Conservation (phyloP, 306 rosid genomes). For the Carpinus viminea region DNA sequence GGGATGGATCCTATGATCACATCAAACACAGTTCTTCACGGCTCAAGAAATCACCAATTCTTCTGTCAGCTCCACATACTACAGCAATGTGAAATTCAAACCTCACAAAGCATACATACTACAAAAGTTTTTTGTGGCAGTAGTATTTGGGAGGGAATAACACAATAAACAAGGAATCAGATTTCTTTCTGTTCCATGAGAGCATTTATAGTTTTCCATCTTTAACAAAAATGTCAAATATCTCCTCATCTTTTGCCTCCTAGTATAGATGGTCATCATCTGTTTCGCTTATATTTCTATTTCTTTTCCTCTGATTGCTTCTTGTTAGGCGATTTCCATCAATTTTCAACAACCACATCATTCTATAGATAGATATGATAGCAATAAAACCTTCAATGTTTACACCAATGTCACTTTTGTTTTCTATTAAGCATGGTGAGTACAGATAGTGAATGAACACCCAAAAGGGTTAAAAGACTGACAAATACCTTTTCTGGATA, state of each 20-base stretch:
- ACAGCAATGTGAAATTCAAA: neutral
- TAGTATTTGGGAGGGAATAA: neutral
- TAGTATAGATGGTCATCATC: constrained; percentile 2
- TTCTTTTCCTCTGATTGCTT: constrained; percentile 20
- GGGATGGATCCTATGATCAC: neutral
- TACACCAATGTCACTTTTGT: constrained; percentile 14
- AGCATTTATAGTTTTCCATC: neutral
- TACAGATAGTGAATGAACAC: constrained; percentile 7
- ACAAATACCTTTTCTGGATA: constrained; percentile 64
- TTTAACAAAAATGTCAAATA: neutral
- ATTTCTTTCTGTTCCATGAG: neutral
- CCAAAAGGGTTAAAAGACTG: constrained; percentile 19
- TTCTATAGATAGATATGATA: constrained; percentile 13
- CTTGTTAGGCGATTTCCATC: constrained; percentile 20
- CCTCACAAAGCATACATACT: neutral
- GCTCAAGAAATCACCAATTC: neutral
- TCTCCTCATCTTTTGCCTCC: neutral
- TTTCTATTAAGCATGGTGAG: neutral
- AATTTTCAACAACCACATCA: constrained; percentile 16
- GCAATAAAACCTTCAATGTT: constrained; percentile 12
- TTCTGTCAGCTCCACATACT: neutral
- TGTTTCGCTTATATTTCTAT: neutral
- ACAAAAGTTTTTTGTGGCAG: neutral
- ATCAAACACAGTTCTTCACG: no score
- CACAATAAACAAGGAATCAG: neutral